Percentiles rank a stretch among this genome's conserved stretches.
These are phyloP conservation scores for Ceratocystis eucalypticola DNA, from an alignment of 2,329 filamentous ascomycete species.

Conservation along the genomic window DNA sequence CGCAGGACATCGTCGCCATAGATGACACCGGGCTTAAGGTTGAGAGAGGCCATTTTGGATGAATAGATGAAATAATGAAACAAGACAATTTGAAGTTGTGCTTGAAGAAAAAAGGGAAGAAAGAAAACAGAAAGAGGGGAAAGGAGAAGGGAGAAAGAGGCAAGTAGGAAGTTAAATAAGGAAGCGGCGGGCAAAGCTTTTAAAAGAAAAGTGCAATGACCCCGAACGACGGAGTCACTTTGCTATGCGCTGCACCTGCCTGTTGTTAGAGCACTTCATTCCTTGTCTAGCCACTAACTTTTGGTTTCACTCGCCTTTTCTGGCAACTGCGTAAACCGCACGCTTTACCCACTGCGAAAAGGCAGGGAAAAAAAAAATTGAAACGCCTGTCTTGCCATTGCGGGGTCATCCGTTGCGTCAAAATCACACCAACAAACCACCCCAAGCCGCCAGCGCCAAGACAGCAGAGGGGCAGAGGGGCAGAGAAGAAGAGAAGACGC, in stretches of 20 bases:
- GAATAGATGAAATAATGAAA: slow-evolving; percentile 19
- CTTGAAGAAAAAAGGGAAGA: slow-evolving; percentile 2
- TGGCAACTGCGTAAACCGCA: background rate
- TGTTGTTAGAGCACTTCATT: background rate
- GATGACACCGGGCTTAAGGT: slow-evolving; percentile 41
- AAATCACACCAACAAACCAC: background rate
- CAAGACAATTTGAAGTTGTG: slow-evolving; percentile 16
- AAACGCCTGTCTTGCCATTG: slow-evolving; percentile 3
- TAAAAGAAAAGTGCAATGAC: slow-evolving; percentile 6
- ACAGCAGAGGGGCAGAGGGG: too few species aligned
- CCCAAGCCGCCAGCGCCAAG: background rate
- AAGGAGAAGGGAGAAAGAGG: slow-evolving; percentile 14
- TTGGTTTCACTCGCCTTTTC: background rate
- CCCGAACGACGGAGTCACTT: background rate
- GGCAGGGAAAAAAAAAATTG: background rate
- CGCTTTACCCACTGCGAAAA: background rate
- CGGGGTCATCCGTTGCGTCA: slow-evolving; percentile 11
- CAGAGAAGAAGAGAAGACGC: background rate
- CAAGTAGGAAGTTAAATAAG: slow-evolving; percentile 8
- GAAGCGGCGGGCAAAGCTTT: slow-evolving; percentile 3
- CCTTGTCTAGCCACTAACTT: background rate
- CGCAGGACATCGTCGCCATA: slow-evolving; percentile 40
- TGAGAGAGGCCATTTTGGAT: slow-evolving; percentile 29
- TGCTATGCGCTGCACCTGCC: too few species aligned
- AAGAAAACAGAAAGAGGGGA: slow-evolving; percentile 8